Evolutionary conservation across 441 rosid species (phyloP).

Genomic region (Populus hybrid): DNA sequence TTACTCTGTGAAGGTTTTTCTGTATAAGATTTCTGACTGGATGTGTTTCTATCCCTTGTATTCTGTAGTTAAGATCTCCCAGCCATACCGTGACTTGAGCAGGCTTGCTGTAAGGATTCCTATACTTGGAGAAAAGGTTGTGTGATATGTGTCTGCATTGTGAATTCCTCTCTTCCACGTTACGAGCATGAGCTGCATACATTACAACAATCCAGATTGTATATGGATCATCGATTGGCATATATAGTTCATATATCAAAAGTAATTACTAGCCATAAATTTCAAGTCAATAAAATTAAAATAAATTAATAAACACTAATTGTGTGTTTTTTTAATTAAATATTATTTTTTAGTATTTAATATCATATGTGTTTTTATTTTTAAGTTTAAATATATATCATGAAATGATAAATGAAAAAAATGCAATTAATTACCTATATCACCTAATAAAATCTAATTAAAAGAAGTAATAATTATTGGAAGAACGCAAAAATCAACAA

Average conservation of each 20-base stretch:
- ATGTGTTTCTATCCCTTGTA: conserved; percentile 44
- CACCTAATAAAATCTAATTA: too few relatives aligned
- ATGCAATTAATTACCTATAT: too few relatives aligned
- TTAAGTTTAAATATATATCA: too few relatives aligned
- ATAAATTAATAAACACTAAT: too few relatives aligned
- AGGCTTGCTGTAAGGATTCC: conserved; percentile 37
- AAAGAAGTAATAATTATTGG: too few relatives aligned
- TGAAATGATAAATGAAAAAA: too few relatives aligned
- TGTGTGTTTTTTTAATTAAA: too few relatives aligned
- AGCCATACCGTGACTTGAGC: conserved; percentile 62
- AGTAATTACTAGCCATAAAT: too few relatives aligned
- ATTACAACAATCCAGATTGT: neutral
- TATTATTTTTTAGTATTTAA: too few relatives aligned
- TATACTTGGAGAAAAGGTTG: conserved; percentile 41
- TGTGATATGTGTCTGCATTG: conserved; percentile 53
- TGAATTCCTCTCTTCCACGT: conserved; percentile 58
- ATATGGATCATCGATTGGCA: neutral
- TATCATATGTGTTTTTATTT: too few relatives aligned
- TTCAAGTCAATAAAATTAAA: too few relatives aligned
- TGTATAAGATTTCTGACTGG: conserved; percentile 56
- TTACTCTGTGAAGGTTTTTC: conserved; percentile 49
- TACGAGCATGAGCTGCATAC: conserved; percentile 57
- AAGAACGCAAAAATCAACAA: too few relatives aligned
- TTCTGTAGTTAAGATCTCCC: conserved; percentile 72
- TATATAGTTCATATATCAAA: neutral